phyloP scores from a whole-genome alignment of 352 stramenopile genomes.

The Saprolegnia diclina region DNA sequence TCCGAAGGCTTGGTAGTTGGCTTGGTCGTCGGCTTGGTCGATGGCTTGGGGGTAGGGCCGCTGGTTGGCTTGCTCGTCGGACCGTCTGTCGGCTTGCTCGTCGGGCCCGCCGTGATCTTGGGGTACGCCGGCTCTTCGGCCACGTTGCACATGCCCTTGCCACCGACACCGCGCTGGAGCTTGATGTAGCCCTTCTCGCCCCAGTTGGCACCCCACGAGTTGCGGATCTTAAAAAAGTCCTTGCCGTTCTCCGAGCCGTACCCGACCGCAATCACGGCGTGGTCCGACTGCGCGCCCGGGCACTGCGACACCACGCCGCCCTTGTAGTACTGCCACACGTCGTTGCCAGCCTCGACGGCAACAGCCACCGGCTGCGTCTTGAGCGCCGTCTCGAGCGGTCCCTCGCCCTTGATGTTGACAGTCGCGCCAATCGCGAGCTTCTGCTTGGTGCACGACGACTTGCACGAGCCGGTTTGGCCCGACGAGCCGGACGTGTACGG shows the following conservation, averaged over 20 bases:
- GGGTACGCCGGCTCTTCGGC: not conserved
- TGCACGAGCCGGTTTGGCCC: conserved; percentile 34
- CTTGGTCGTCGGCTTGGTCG: too few species aligned
- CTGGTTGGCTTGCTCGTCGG: too few species aligned
- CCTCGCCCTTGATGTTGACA: conserved; percentile 49
- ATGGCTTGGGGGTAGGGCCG: too few species aligned
- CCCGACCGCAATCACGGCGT: conserved; percentile 94
- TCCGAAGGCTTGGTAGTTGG: too few species aligned
- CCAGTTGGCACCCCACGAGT: conserved; percentile 96
- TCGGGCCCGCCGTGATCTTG: conserved; percentile 21
- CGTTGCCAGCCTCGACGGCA: conserved; percentile 90
- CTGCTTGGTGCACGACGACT: conserved; percentile 35
- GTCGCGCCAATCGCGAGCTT: conserved; percentile 35
- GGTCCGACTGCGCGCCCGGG: conserved; percentile 87
- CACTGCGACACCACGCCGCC: conserved; percentile 79
- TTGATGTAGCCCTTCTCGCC: conserved; percentile 92
- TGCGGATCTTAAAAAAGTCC: conserved; percentile 93
- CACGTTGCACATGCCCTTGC: conserved; percentile 37
- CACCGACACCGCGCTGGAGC: conserved; percentile 67
- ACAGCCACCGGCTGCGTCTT: conserved; percentile 91
- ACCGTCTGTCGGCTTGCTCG: too few species aligned
- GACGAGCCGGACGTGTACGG: conserved; percentile 61
- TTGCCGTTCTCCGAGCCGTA: conserved; percentile 75
- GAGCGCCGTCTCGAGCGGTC: conserved; percentile 77
- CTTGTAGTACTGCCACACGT: conserved; percentile 97